Evolutionary conservation across 495 filamentous ascomycete species (phyloP), one percentile per base, ranked within the genome.

Genomic region (Lophiotrema nucula): DNA sequence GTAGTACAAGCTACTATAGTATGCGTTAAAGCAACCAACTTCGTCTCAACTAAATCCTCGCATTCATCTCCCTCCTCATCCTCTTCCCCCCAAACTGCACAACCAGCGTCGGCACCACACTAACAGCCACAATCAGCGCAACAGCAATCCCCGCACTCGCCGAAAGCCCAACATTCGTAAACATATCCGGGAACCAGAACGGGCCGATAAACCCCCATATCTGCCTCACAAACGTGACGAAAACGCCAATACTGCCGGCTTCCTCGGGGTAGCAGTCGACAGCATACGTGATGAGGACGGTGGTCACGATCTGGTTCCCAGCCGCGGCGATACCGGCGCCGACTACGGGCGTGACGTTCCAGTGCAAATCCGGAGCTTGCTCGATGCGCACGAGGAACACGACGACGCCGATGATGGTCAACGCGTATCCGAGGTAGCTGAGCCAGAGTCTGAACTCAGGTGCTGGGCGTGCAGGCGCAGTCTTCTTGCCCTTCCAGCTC

Each of bases 121-220:
- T 76, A 16, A 75, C 68, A 47, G 38, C 74, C 21, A 79, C 59
- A 22, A 81, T 72, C 19, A 81, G 28, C 3, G 69, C 77, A n/a
- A 66, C 59, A 0, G 67, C 67, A 41, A 80, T 62, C 0, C 74
- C 79, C 1, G 76, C 68, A 43, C 76, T 76, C 12, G 61, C 69
- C 24, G 64, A 68, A 25, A 75, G 45, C 2, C 77, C 78, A 22
- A 80, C 69, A 47, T 62, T 72, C 5, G 72, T 65, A 23, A 80
- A 76, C 77, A 82, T 79, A 19, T 61, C 33, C n/a, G 79, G 76
- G 51, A 82, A 79, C 76, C 77, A 82, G 62, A 82, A 82, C 4
- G 77, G 77, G 19, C 80, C 80, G 56, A 83, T 76, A 62, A 83
- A 83, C 0, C 79, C 78, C 79, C 78, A 82, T 21, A 71, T 75